Base-by-base conservation (phyloP, 495 filamentous ascomycete species). In the Pseudoneurospora amorphoporcata region DNA sequence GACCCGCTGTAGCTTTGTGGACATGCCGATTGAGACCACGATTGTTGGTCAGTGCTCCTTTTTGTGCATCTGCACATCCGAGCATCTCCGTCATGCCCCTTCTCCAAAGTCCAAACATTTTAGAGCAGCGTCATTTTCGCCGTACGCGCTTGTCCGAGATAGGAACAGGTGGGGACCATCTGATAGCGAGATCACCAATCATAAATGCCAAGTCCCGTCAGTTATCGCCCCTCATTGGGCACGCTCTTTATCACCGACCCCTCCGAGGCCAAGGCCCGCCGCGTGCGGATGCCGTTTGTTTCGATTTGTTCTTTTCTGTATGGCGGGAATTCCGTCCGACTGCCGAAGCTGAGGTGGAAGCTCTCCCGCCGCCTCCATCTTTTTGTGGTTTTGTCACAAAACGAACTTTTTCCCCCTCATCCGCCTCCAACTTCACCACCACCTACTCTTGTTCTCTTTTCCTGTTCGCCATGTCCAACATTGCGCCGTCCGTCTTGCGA, bases 401-500 rank as follows among this genome's bases (percentile, higher is more conserved):
- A 19, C 39, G 17, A 73, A 61, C 72, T 73, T 74, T 75, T 72
- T 42, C 69, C 29, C 42, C 7, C 70, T 73, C 43, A 8, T 35
- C 37, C 58, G 38, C 40, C 47, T 2, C 38, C 38, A 39, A 8
- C 53, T 0, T 65, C 69, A 38, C 72, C 70, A 73, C 39, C 72
- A 40, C 70, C 69, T 43, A 70, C 53, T 40, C 43, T n/a, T 9
- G 37, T 39, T 14, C 43, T 58, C 65, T 37, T 37, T 19, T 9
- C 10, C 47, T 40, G 35, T 39, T 76, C 74, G 83, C 69, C 76
- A 97, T 97, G 93, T 88, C 91, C 72, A 88, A 86, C 76, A 85
- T 92, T 81, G 87, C 90, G 75, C 88, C 92, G 61, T 85, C 86
- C 79, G 90, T 89, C 76, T 84, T 93, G 83, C 91, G 92, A 84